Conservation (phyloP, 371 early-diverging fungal species). For the Rhizopus delemar region DNA sequence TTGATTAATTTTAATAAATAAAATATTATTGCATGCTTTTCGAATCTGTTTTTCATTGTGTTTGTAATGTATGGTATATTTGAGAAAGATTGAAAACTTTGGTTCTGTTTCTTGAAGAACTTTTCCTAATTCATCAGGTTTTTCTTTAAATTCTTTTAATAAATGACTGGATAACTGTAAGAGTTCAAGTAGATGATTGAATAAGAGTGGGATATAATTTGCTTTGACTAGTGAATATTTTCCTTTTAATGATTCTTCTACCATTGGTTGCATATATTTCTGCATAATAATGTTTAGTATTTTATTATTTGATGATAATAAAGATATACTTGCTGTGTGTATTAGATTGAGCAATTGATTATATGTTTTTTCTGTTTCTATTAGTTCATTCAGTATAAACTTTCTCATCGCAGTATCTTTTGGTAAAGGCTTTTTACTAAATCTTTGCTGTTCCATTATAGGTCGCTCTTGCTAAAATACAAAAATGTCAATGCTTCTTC, state of each 20-base stretch:
- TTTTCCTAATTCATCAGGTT: slow-evolving; percentile 26
- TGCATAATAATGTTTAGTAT: slow-evolving; percentile 10
- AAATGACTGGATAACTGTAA: slow-evolving; percentile 34
- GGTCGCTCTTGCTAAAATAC: slow-evolving; percentile 3
- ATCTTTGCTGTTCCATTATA: slow-evolving; percentile 22
- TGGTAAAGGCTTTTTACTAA: slow-evolving; percentile 21
- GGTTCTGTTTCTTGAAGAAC: slow-evolving; percentile 32
- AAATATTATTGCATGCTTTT: slow-evolving; percentile 41
- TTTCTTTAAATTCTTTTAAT: slow-evolving; percentile 20
- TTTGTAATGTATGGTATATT: slow-evolving; percentile 50
- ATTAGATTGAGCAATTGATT: slow-evolving; percentile 34
- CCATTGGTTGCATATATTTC: slow-evolving; percentile 46
- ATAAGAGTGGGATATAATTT: slow-evolving; percentile 38
- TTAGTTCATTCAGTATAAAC: slow-evolving; percentile 31
- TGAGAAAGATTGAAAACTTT: slow-evolving; percentile 39
- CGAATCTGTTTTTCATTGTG: slow-evolving; percentile 38
- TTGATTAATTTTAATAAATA: slow-evolving; percentile 47
- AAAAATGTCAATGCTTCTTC: slow-evolving; percentile 9
- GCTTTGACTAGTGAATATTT: slow-evolving; percentile 35
- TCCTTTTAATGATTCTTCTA: slow-evolving; percentile 26
- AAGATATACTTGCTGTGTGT: slow-evolving; percentile 28
- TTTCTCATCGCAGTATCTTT: slow-evolving; percentile 21
- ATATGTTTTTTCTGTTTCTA: slow-evolving; percentile 34
- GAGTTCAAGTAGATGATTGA: slow-evolving; percentile 41
- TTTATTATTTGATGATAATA: neutral